A percentile compares a stretch with the other conserved stretches of the same genome.
Evolutionary conservation across 2,329 filamentous ascomycete species (phyloP).

Genomic region (Ascochyta koolunga): DNA sequence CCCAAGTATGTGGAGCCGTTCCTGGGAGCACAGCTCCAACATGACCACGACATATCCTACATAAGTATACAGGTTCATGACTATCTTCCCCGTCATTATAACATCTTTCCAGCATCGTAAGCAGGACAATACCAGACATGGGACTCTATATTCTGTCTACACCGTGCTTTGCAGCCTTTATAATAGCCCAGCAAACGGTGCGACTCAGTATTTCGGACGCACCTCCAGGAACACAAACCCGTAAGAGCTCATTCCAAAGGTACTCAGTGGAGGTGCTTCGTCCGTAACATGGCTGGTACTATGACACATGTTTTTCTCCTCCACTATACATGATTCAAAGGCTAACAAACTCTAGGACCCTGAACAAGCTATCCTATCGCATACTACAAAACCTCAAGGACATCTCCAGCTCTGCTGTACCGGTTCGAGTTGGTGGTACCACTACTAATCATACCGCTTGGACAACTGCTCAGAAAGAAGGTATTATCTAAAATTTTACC

Average conservation of each 20-base stretch:
- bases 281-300: constrained; percentile 23
- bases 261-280: constrained; percentile 25
- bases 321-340: neutral
- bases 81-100: neutral
- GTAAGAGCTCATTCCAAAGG: constrained; percentile 20
- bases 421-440: constrained; percentile 24
- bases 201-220: constrained; percentile 8
- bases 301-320: constrained; percentile 4
- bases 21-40: neutral
- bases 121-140: neutral
- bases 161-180: neutral
- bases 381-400: constrained; percentile 28
- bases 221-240: constrained; percentile 16
- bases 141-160: neutral
- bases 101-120: neutral
- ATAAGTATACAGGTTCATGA: neutral
- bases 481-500: constrained; percentile 25
- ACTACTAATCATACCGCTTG: constrained; percentile 25
- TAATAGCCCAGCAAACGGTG: neutral
- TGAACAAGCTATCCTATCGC: constrained; percentile 23
- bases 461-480: constrained; percentile 17
- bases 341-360: constrained; percentile 4
- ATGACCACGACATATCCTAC: neutral
- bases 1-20: constrained; percentile 8
- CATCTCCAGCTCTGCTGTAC: constrained; percentile 17